phyloP scores from a whole-genome alignment of 352 stramenopile genomes.

The Phytopythium aichiense region DNA sequence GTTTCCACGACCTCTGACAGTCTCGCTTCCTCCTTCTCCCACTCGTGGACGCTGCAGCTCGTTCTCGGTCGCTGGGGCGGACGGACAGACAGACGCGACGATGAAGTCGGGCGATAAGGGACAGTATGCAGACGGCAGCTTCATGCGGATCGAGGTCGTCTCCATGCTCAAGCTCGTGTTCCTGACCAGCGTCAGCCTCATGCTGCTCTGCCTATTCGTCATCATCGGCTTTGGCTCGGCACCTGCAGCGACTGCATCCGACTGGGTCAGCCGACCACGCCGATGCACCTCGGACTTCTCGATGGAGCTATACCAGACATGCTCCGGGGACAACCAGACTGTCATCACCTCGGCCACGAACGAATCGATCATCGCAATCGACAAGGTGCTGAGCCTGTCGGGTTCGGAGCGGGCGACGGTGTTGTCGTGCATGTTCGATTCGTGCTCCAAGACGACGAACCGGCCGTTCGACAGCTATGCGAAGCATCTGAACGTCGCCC shows the following conservation, averaged over 20 bases:
- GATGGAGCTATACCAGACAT: conserved; percentile 26
- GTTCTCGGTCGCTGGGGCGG: background rate
- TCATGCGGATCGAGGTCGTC: conserved; percentile 62
- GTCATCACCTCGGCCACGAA: conserved; percentile 11
- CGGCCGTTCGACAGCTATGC: conserved; percentile 25
- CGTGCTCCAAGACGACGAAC: conserved; percentile 42
- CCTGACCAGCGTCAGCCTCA: conserved; percentile 20
- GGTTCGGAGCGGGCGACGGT: conserved; percentile 24
- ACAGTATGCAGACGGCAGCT: conserved; percentile 25
- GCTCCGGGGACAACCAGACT: conserved; percentile 17
- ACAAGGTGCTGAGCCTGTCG: conserved; percentile 32
- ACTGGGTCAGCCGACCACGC: conserved; percentile 46
- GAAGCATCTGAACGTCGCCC: conserved; percentile 30
- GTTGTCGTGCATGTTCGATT: conserved; percentile 49
- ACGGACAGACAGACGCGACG: background rate
- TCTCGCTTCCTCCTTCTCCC: background rate
- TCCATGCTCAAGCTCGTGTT: conserved; percentile 50
- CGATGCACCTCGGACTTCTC: conserved; percentile 58
- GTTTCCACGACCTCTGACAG: background rate
- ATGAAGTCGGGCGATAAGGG: conserved; percentile 24
- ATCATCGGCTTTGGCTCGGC: conserved; percentile 36
- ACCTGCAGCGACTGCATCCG: conserved; percentile 31
- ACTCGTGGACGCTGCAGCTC: background rate
- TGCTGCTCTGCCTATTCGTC: conserved; percentile 41
- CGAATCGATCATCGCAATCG: conserved; percentile 30